A percentile compares a stretch with the other conserved stretches of the same genome.
These are phyloP conservation scores for Pseudoturritis turrita DNA, from an alignment of 345 rosid genomes.

Conservation along the genomic window DNA sequence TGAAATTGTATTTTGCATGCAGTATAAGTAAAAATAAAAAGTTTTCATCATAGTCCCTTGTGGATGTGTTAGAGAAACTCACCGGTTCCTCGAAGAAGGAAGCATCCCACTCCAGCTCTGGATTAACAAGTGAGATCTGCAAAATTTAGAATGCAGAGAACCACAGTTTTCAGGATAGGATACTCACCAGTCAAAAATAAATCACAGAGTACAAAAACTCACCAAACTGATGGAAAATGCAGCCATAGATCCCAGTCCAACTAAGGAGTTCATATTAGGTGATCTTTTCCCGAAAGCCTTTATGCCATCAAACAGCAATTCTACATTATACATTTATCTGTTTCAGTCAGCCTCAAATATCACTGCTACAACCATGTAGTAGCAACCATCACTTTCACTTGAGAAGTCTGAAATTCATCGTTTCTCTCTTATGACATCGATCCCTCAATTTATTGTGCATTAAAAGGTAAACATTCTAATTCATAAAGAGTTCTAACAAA, in stretches of 20 bases:
- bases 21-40: background rate
- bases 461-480: background rate
- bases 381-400: background rate
- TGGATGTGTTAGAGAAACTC: slow-evolving; percentile 36
- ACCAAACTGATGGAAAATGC: slow-evolving; percentile 85
- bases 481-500: background rate
- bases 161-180: background rate
- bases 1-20: background rate
- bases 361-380: background rate
- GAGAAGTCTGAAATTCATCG: background rate
- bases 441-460: background rate
- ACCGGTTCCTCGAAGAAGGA: slow-evolving; percentile 98
- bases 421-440: background rate
- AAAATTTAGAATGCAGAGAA: slow-evolving; percentile 16
- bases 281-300: slow-evolving; percentile 78
- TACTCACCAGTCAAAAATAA: background rate
- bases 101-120: slow-evolving; percentile 88
- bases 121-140: slow-evolving; percentile 80
- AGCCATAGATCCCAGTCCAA: slow-evolving; percentile 82
- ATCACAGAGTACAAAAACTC: slow-evolving; percentile 26
- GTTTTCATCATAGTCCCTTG: background rate
- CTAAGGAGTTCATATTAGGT: slow-evolving; percentile 95
- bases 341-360: slow-evolving; percentile 8
- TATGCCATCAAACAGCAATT: slow-evolving; percentile 76
- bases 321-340: slow-evolving; percentile 38